A percentile compares a stretch with the other conserved stretches of the same genome.
Conservation (phyloP, 371 early-diverging fungal genomes). For the Actinomucor elegans region DNA sequence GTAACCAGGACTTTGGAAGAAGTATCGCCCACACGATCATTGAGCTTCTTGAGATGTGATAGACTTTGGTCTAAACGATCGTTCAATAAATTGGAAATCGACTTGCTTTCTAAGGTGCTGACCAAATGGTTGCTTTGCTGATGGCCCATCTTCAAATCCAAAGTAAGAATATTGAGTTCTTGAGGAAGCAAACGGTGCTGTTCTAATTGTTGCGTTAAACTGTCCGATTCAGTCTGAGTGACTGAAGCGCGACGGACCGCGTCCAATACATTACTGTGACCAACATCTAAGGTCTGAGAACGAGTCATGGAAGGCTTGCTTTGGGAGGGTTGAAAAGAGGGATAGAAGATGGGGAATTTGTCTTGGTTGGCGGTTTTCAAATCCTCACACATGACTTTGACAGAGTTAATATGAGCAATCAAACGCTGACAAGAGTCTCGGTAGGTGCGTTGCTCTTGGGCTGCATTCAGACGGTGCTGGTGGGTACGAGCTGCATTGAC, state of each 20-base stretch:
- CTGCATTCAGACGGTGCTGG: slow-evolving; percentile 46
- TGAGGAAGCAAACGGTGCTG: slow-evolving; percentile 30
- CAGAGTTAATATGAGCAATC: slow-evolving; percentile 57
- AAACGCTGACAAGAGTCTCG: slow-evolving; percentile 73
- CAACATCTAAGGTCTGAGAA: slow-evolving; percentile 35
- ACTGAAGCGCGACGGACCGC: slow-evolving; percentile 26
- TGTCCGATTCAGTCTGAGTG: not conserved
- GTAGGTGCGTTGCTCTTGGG: slow-evolving; percentile 65
- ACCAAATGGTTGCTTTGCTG: slow-evolving; percentile 46
- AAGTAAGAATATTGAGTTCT: slow-evolving; percentile 61
- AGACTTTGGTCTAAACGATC: slow-evolving; percentile 65
- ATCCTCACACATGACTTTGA: slow-evolving; percentile 59
- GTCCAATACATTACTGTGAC: slow-evolving; percentile 23
- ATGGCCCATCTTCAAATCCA: slow-evolving; percentile 70
- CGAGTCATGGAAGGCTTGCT: slow-evolving; percentile 30
- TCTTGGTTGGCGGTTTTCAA: slow-evolving; percentile 63
- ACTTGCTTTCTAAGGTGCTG: slow-evolving; percentile 58
- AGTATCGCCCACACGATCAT: slow-evolving; percentile 86
- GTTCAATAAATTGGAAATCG: slow-evolving; percentile 73
- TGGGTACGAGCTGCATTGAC: slow-evolving; percentile 34
- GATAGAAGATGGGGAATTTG: slow-evolving; percentile 69
- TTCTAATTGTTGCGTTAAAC: slow-evolving; percentile 22
- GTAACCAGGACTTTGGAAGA: slow-evolving; percentile 94
- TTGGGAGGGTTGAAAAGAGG: slow-evolving; percentile 25
- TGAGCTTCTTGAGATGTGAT: slow-evolving; percentile 78